Evolutionary conservation across 2,329 filamentous ascomycete species (phyloP).

Genomic region (Orbilia brochopaga): DNA sequence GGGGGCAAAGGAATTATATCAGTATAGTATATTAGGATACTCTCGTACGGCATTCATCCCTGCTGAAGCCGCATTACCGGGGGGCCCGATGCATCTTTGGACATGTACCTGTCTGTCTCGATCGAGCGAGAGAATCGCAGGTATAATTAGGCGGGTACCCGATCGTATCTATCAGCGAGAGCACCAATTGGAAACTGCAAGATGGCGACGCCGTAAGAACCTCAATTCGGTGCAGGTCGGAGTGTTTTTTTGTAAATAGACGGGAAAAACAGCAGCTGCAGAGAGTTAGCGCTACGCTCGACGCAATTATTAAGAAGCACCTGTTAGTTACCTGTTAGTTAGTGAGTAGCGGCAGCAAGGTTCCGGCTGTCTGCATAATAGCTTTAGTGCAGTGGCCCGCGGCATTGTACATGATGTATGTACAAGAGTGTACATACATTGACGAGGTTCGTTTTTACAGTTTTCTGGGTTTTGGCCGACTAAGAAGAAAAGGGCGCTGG

Average conservation of each 20-base stretch:
- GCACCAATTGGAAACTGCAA: slow-evolving; percentile 3
- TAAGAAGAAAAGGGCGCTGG: slow-evolving; percentile 4
- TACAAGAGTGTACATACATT: slow-evolving; percentile 13
- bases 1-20: neutral
- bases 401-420: slow-evolving; percentile 39
- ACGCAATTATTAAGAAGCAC: slow-evolving; percentile 34
- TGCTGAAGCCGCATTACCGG: slow-evolving; percentile 6
- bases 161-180: slow-evolving; percentile 6
- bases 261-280: slow-evolving; percentile 15
- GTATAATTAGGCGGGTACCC: slow-evolving; percentile 26
- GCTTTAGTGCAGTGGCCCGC: slow-evolving; percentile 25
- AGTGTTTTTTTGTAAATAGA: neutral
- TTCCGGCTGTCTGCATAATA: slow-evolving; percentile 35
- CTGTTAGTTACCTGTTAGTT: slow-evolving; percentile 1
- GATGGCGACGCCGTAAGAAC: neutral
- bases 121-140: slow-evolving; percentile 12
- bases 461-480: slow-evolving; percentile 48
- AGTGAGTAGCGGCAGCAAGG: slow-evolving; percentile 12
- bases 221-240: neutral
- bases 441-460: slow-evolving; percentile 9
- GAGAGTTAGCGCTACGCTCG: slow-evolving; percentile 25
- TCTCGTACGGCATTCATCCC: slow-evolving; percentile 30
- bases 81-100: neutral
- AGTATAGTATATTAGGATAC: slow-evolving; percentile 23
- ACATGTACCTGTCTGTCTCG: neutral